Conservation (phyloP, 495 filamentous ascomycete species). For the Trichoderma gamsii region DNA sequence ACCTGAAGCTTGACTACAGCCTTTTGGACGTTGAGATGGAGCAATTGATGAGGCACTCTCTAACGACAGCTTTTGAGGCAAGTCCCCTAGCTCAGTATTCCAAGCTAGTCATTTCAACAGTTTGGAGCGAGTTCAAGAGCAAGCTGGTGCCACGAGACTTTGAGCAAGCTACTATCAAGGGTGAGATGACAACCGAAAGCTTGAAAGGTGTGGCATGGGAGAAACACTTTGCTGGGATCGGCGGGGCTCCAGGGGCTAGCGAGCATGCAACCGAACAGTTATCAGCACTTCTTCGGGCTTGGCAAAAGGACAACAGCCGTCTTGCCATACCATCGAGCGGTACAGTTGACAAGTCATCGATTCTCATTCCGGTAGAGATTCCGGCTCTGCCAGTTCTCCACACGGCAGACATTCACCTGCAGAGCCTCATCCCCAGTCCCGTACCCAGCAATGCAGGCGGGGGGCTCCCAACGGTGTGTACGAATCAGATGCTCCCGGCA, state of each 20-base stretch:
- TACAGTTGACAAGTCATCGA: slow-evolving; percentile 33
- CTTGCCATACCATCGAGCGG: slow-evolving; percentile 26
- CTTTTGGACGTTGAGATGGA: slow-evolving; percentile 69
- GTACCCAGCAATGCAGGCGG: slow-evolving; percentile 21
- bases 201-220: slow-evolving; percentile 34
- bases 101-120: slow-evolving; percentile 40
- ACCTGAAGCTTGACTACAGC: slow-evolving; percentile 69
- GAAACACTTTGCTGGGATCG: slow-evolving; percentile 40
- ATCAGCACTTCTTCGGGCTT: slow-evolving; percentile 30
- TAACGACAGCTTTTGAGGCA: slow-evolving; percentile 35
- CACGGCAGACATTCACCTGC: slow-evolving; percentile 66
- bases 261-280: slow-evolving; percentile 27
- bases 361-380: slow-evolving; percentile 76
- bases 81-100: slow-evolving; percentile 39
- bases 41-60: slow-evolving; percentile 32
- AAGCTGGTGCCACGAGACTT: slow-evolving; percentile 55
- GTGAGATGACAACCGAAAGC: slow-evolving; percentile 41
- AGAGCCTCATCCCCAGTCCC: slow-evolving; percentile 27
- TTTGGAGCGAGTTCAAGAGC: slow-evolving; percentile 48
- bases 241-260: slow-evolving; percentile 23
- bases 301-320: slow-evolving; percentile 33
- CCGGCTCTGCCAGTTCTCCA: slow-evolving; percentile 79
- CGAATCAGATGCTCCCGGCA: slow-evolving; percentile 65
- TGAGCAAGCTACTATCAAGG: slow-evolving; percentile 48
- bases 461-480: slow-evolving; percentile 40